A percentile compares a stretch with the other conserved stretches of the same genome.
Evolutionary conservation across 805 yeast genomes (phyloP).

Genomic region (Nakazawaea sp.): DNA sequence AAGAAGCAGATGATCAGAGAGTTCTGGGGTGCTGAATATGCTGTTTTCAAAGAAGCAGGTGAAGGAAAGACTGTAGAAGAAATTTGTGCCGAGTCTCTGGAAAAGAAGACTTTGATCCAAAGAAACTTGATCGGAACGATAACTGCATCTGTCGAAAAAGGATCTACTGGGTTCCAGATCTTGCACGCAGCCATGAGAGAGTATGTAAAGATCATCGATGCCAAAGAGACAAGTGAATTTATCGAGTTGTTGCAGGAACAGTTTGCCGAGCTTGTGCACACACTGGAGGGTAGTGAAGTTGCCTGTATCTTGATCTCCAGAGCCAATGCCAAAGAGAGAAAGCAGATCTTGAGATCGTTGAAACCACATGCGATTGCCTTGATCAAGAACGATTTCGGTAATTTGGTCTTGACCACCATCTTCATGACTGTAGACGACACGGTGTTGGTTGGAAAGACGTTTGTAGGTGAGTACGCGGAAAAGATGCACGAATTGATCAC

Average conservation of each 20-base stretch:
- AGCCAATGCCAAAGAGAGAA: slow-evolving; percentile 91
- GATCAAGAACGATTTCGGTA: slow-evolving; percentile 82
- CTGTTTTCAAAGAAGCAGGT: slow-evolving; percentile 76
- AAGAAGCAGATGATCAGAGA: slow-evolving; percentile 88
- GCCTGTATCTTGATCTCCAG: slow-evolving; percentile 74
- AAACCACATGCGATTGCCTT: slow-evolving; percentile 71
- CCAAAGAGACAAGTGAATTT: slow-evolving; percentile 68
- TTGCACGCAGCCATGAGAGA: slow-evolving; percentile 96
- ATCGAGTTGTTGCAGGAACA: slow-evolving; percentile 81
- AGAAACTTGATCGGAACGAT: slow-evolving; percentile 77
- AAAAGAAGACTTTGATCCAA: slow-evolving; percentile 70
- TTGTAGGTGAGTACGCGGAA: slow-evolving; percentile 50
- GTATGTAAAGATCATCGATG: slow-evolving; percentile 65
- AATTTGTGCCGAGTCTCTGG: slow-evolving; percentile 59
- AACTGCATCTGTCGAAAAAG: slow-evolving; percentile 87
- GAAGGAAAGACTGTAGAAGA: slow-evolving; percentile 57
- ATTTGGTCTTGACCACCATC: slow-evolving; percentile 67
- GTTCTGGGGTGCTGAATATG: slow-evolving; percentile 95
- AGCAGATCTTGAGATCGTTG: slow-evolving; percentile 62
- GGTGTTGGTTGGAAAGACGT: slow-evolving; percentile 69
- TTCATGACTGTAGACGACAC: slow-evolving; percentile 93
- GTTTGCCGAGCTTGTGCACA: slow-evolving; percentile 90
- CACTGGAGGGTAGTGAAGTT: slow-evolving; percentile 90
- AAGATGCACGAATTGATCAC: slow-evolving; percentile 46
- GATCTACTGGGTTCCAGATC: slow-evolving; percentile 93